phyloP scores from a whole-genome alignment of 2,329 filamentous ascomycete species.

The Colletotrichum sp. region DNA sequence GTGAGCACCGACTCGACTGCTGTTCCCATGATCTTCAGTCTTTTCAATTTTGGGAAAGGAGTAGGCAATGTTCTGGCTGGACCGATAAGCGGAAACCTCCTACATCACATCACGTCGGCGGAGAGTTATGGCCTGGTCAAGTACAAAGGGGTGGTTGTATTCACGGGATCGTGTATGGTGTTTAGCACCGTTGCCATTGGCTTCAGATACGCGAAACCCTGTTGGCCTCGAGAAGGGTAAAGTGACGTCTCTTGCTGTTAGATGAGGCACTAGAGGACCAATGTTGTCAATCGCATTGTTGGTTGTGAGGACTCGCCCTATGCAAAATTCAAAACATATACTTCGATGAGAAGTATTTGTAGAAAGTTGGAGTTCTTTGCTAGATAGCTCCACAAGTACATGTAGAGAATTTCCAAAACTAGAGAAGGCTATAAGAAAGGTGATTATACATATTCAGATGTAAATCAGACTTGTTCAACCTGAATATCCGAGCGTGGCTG shows the following conservation, averaged over 20 bases:
- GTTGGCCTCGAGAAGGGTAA: background rate
- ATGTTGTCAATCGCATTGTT: background rate
- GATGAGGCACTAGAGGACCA: background rate
- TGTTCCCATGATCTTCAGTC: constrained; percentile 23
- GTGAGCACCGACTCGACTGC: constrained; percentile 29
- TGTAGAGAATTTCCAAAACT: background rate
- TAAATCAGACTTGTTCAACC: background rate
- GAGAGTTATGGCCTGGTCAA: background rate
- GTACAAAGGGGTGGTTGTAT: background rate
- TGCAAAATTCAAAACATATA: fast-evolving
- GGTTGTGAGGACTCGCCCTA: background rate
- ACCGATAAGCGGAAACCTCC: constrained; percentile 25
- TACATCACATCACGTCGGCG: constrained; percentile 9
- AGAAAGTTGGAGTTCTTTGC: background rate
- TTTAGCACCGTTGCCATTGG: background rate
- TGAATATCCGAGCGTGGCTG: background rate
- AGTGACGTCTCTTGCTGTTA: background rate
- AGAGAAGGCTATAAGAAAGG: background rate
- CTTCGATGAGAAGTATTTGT: background rate
- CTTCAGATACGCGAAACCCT: background rate
- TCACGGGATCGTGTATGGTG: background rate
- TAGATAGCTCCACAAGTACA: background rate
- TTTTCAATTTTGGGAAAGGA: constrained; percentile 33
- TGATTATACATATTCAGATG: background rate
- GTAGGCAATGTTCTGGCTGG: constrained; percentile 31